Base-by-base conservation (phyloP, 108 stramenopile species). In the Skeletonema potamos region DNA sequence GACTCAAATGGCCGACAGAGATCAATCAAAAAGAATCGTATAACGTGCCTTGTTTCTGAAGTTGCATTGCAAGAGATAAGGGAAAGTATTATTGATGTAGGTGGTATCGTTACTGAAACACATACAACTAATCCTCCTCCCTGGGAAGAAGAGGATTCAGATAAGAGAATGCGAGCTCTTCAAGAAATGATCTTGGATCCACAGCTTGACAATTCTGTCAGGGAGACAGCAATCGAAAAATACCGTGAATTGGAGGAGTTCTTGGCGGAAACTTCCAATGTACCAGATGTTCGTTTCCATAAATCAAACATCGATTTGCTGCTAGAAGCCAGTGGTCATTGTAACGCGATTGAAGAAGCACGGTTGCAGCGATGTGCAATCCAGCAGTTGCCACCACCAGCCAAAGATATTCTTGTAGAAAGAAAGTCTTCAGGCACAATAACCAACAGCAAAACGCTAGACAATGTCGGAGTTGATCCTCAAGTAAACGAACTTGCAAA, bases 101-200 rank as follows among this genome's bases (percentile, higher is more conserved):
- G 70, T 33, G 59, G 70, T 0, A 17, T 18, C 26, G 46, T 71
- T 17, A 71, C 70, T 12, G 46, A 33, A 62, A 26, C 59, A 12
- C 7, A 3, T 2, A 17, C 51, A 33, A 71, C 70, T 18, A 43
- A 30, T 34, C 70, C 60, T 54, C 70, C 70, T 12, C 18, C 46
- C 3, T 71, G 46, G 59, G 34, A 62, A 32, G 34, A 62, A 18
- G 33, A 59, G 4, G 26, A 54, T 12, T 7, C 11, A 4, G 22
- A 54, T 20, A 22, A n/a, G 6, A 33, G 41, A 41, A 6, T 44
- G 27, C 18, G 12, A 24, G 70, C 30, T 20, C 26, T 54, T 3
- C 55, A 54, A 51, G 44, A 62, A 20, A 71, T 71, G 32, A 39
- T 34, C 3, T 0, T 8, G 12, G 24, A 62, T 27, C 22, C 59